Conservation (phyloP, 495 filamentous ascomycete genomes). For the Aspergillus sclerotiicarbonarius region DNA sequence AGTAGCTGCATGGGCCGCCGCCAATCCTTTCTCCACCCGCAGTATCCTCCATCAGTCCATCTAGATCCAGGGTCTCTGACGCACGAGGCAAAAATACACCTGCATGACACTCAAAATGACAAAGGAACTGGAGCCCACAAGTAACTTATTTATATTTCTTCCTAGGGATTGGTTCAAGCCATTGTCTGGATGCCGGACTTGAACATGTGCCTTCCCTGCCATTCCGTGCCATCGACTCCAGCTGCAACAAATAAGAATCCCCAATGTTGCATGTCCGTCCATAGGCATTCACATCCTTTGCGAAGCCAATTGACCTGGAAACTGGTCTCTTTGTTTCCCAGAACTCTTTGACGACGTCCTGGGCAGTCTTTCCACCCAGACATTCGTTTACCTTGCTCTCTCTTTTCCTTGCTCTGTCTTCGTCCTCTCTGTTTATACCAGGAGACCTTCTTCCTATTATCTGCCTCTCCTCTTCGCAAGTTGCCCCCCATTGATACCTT, state of each 20-base stretch:
- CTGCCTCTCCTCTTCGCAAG: slow-evolving; percentile 15
- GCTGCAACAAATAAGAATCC: slow-evolving; percentile 24
- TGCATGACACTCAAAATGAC: slow-evolving; percentile 37
- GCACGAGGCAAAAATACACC: slow-evolving; percentile 34
- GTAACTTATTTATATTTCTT: slow-evolving; percentile 19
- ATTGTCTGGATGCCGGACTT: slow-evolving; percentile 20
- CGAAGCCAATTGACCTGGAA: slow-evolving; percentile 17
- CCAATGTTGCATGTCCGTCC: slow-evolving; percentile 21
- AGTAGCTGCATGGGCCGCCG: slow-evolving; percentile 31
- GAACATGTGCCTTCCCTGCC: slow-evolving; percentile 28
- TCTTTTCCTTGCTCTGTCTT: slow-evolving; percentile 11
- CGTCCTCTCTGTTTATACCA: slow-evolving; percentile 15
- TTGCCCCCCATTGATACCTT: slow-evolving; percentile 1
- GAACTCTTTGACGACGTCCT: slow-evolving; percentile 3
- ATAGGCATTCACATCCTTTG: slow-evolving; percentile 14
- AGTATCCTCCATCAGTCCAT: slow-evolving; percentile 29
- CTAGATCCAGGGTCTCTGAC: slow-evolving; percentile 39
- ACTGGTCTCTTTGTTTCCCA: slow-evolving; percentile 8
- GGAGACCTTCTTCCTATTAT: background rate
- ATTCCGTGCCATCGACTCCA: slow-evolving; percentile 7
- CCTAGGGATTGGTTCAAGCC: slow-evolving; percentile 23
- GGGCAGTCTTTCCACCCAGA: slow-evolving; percentile 13
- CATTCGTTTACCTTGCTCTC: slow-evolving; percentile 17
- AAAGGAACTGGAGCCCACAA: slow-evolving; percentile 25
- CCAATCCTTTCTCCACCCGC: slow-evolving; percentile 31